These are phyloP conservation scores for Angomonas desouzai DNA, from an alignment of 208 protist genomes.

Conservation along the genomic window DNA sequence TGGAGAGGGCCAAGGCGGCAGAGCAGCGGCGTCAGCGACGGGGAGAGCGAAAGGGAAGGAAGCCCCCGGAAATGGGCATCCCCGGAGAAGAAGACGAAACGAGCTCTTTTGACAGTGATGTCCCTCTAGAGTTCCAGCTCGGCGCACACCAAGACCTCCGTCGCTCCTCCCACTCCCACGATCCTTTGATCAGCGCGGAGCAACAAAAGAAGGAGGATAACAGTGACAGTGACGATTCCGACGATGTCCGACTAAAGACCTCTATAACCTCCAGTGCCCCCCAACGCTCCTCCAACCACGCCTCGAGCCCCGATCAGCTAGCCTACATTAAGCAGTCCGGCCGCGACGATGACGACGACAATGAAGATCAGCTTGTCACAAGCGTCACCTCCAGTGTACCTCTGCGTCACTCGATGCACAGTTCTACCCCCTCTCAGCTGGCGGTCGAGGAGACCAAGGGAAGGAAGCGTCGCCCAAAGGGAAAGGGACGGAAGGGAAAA, in stretches of 20 bases:
- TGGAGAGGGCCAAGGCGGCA: neutral
- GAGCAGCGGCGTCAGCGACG: neutral
- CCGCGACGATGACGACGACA: neutral
- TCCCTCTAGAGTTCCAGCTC: neutral
- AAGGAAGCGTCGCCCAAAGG: neutral
- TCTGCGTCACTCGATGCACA: neutral
- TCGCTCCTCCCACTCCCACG: neutral
- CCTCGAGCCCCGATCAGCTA: neutral
- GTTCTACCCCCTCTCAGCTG: neutral
- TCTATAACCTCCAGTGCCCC: neutral
- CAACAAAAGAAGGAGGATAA: neutral
- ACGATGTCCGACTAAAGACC: neutral
- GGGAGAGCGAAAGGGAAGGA: neutral
- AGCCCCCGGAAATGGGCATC: neutral
- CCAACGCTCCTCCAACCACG: neutral
- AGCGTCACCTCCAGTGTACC: neutral
- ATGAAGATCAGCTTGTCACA: neutral
- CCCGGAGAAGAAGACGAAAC: neutral
- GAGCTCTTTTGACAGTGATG: conserved; percentile 6
- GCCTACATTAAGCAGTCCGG: neutral
- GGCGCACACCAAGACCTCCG: neutral
- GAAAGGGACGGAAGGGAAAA: neutral
- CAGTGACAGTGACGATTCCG: neutral
- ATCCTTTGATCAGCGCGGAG: neutral
- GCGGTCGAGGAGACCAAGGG: neutral